Conservation (phyloP, 441 rosid species). For the Cnidoscolus chayamansa region DNA sequence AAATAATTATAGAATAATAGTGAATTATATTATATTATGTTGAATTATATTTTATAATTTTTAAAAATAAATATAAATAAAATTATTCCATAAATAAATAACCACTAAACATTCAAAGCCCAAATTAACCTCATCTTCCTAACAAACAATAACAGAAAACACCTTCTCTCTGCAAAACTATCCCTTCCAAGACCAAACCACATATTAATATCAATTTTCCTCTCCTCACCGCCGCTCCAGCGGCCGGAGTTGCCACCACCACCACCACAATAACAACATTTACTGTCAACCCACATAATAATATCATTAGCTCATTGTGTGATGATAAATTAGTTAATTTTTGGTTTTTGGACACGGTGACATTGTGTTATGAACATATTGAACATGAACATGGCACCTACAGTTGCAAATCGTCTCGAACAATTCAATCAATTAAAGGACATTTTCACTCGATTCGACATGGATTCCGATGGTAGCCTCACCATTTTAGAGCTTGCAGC, state of each 20-base stretch:
- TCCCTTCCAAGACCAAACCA: not conserved
- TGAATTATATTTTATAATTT: too few relatives aligned
- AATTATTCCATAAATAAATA: not conserved
- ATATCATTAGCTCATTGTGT: not conserved
- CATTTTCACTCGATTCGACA: slow-evolving; percentile 67
- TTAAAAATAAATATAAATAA: not conserved
- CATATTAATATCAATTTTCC: not conserved
- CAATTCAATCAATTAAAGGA: slow-evolving; percentile 61
- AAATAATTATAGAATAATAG: too few relatives aligned
- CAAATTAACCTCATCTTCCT: not conserved
- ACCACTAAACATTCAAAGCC: too few relatives aligned
- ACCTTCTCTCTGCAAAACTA: not conserved
- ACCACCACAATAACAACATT: not conserved
- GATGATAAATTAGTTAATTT: too few relatives aligned
- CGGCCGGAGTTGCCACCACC: not conserved
- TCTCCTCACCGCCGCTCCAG: not conserved
- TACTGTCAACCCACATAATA: too few relatives aligned
- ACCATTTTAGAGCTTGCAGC: slow-evolving; percentile 80
- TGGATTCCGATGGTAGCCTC: slow-evolving; percentile 76
- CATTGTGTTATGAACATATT: not conserved
- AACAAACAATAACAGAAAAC: slow-evolving; percentile 7
- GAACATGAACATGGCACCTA: slow-evolving; percentile 11
- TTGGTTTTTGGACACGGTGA: not conserved
- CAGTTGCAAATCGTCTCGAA: slow-evolving; percentile 35
- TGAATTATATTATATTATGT: too few relatives aligned